Percentiles rank a stretch among this genome's conserved stretches.
Conservation (phyloP, 2,329 filamentous ascomycete species). For the Thelonectria blattea region DNA sequence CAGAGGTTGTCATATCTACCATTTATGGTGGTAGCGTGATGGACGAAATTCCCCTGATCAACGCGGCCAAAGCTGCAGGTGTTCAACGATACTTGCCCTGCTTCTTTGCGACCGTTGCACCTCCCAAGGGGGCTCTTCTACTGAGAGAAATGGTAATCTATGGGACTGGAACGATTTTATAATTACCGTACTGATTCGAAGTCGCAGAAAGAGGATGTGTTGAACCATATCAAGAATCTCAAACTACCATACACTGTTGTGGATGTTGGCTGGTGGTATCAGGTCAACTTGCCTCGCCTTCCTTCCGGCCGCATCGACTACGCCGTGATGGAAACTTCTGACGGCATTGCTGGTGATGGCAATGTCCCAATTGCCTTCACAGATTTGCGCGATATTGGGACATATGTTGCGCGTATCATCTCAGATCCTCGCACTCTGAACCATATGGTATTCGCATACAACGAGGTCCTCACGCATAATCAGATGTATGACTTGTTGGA, state of each 20-base stretch:
- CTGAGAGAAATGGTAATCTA: conserved; percentile 1
- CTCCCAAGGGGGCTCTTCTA: conserved; percentile 2
- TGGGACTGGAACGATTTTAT: conserved; percentile 28
- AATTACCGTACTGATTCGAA: not conserved
- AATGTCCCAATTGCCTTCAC: conserved; percentile 51
- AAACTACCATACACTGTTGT: conserved; percentile 61
- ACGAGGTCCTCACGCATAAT: conserved; percentile 52
- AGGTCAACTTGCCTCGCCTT: conserved; percentile 44
- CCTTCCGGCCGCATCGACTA: conserved; percentile 34
- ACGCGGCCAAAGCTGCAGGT: conserved; percentile 55
- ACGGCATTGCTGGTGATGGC: conserved; percentile 53
- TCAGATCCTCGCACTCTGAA: conserved; percentile 59
- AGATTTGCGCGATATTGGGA: conserved; percentile 57
- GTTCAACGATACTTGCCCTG: conserved; percentile 60
- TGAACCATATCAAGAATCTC: conserved; percentile 54
- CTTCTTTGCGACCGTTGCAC: conserved; percentile 43
- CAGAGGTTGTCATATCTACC: conserved; percentile 51
- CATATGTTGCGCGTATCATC: conserved; percentile 57
- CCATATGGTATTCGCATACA: conserved; percentile 55
- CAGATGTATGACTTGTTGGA: conserved; percentile 55
- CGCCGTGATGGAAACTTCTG: conserved; percentile 41
- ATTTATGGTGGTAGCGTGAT: conserved; percentile 45
- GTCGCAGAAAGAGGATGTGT: conserved; percentile 54
- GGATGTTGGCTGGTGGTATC: conserved; percentile 64
- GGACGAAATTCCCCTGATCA: conserved; percentile 53